Percentiles rank a stretch among this genome's conserved stretches.
phyloP scores from a whole-genome alignment of 495 filamentous ascomycete species.

The Evansstolkia leycettana region DNA sequence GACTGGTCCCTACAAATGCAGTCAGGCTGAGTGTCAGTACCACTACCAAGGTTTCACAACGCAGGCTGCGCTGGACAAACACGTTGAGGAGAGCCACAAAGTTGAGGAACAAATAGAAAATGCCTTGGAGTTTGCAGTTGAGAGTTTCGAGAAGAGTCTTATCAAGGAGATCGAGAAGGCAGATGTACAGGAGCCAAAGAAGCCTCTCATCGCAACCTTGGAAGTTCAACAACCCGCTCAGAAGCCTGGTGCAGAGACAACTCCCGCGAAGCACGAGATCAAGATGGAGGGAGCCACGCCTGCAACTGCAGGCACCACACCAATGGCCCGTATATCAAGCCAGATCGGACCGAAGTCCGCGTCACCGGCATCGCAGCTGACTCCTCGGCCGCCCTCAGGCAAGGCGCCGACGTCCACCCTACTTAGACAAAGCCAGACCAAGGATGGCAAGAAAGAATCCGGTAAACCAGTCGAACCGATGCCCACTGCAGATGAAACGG shows the following conservation, averaged over 20 bases:
- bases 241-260: slow-evolving; percentile 15
- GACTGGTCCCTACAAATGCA: slow-evolving; percentile 29
- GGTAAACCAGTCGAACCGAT: slow-evolving; percentile 11
- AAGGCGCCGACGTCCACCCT: slow-evolving; percentile 17
- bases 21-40: slow-evolving; percentile 29
- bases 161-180: slow-evolving; percentile 21
- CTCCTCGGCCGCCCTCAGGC: slow-evolving; percentile 19
- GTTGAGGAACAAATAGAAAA: slow-evolving; percentile 34
- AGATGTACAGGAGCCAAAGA: slow-evolving; percentile 14
- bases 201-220: slow-evolving; percentile 7
- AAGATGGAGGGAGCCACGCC: slow-evolving; percentile 23
- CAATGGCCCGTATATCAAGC: slow-evolving; percentile 28
- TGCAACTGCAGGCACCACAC: slow-evolving; percentile 20
- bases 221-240: slow-evolving; percentile 8
- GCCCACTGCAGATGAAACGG: slow-evolving; percentile 3
- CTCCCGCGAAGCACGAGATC: slow-evolving; percentile 16
- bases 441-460: slow-evolving; percentile 19
- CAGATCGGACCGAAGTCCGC: slow-evolving; percentile 24
- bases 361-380: slow-evolving; percentile 33
- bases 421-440: slow-evolving; percentile 14
- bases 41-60: slow-evolving; percentile 33
- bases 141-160: slow-evolving; percentile 28
- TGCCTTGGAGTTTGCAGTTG: slow-evolving; percentile 32
- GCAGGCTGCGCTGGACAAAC: slow-evolving; percentile 33
- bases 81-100: slow-evolving; percentile 34